Percentiles rank a stretch among this genome's conserved stretches.
Evolutionary conservation across 116 monocot species (phyloP).

Genomic region (Zostera marina): DNA sequence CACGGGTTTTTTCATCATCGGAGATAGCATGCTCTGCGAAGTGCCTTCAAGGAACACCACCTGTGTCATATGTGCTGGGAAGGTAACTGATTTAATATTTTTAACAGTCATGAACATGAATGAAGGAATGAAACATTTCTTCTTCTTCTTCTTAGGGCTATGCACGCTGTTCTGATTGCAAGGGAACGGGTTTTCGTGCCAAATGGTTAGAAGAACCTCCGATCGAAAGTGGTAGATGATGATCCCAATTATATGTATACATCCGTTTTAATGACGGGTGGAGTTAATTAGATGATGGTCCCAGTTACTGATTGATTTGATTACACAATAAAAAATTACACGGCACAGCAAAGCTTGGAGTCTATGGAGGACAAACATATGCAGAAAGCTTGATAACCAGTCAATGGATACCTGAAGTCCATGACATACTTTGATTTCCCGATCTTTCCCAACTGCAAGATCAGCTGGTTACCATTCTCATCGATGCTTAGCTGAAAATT

Average conservation of each 20-base stretch:
- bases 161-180: constrained; percentile 62
- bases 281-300: neutral
- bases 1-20: constrained; percentile 88
- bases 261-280: no score
- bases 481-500: constrained; percentile 89
- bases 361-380: constrained; percentile 85
- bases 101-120: neutral
- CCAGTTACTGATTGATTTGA: no score
- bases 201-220: constrained; percentile 72
- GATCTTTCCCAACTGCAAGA: constrained; percentile 75
- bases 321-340: constrained; percentile 17
- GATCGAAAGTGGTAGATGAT: neutral
- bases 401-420: constrained; percentile 84
- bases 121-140: no score
- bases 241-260: no score
- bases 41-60: constrained; percentile 78
- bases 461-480: constrained; percentile 63
- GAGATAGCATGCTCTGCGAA: constrained; percentile 83
- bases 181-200: constrained; percentile 85
- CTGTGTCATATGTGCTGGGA: constrained; percentile 69
- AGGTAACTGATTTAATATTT: constrained; percentile 10
- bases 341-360: constrained; percentile 81
- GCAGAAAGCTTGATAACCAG: constrained; percentile 94
- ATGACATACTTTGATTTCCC: constrained; percentile 64
- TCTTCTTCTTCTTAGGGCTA: constrained; percentile 2